Evolutionary conservation across 305 asterid species (phyloP).

Genomic region (Plantago rigida): DNA sequence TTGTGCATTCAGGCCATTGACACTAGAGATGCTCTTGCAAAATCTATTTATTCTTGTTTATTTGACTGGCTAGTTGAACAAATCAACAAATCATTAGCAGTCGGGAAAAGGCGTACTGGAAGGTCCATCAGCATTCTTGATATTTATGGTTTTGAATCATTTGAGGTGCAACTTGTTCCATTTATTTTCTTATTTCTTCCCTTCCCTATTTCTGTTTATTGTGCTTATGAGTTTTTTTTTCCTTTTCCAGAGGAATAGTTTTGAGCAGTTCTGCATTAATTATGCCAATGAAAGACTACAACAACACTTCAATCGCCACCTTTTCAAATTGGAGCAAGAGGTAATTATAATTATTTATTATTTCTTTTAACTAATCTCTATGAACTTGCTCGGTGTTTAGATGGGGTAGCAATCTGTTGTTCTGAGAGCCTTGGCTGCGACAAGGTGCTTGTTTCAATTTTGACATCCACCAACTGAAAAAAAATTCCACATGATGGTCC

Average conservation of each 20-base stretch:
- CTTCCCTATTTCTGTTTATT: constrained; percentile 20
- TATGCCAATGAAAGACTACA: constrained; percentile 83
- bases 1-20: constrained; percentile 64
- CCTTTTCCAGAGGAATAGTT: constrained; percentile 55
- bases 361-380: constrained; percentile 1
- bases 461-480: no score
- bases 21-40: constrained; percentile 87
- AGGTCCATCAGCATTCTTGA: constrained; percentile 93
- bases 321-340: constrained; percentile 86
- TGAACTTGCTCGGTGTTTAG: not conserved
- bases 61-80: constrained; percentile 97
- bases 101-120: constrained; percentile 89
- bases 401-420: not conserved
- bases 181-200: constrained; percentile 19
- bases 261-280: constrained; percentile 84
- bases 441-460: no score
- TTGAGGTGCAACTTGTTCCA: constrained; percentile 46
- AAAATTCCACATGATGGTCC: no score
- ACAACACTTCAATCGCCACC: constrained; percentile 79
- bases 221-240: constrained; percentile 19
- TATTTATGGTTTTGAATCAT: constrained; percentile 94
- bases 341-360: constrained; percentile 27
- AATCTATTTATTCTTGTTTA: constrained; percentile 84
- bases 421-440: no score
- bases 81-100: constrained; percentile 83